These are phyloP conservation scores for Cytospora chrysosperma DNA, from an alignment of 2,329 filamentous ascomycete species.

Conservation along the genomic window DNA sequence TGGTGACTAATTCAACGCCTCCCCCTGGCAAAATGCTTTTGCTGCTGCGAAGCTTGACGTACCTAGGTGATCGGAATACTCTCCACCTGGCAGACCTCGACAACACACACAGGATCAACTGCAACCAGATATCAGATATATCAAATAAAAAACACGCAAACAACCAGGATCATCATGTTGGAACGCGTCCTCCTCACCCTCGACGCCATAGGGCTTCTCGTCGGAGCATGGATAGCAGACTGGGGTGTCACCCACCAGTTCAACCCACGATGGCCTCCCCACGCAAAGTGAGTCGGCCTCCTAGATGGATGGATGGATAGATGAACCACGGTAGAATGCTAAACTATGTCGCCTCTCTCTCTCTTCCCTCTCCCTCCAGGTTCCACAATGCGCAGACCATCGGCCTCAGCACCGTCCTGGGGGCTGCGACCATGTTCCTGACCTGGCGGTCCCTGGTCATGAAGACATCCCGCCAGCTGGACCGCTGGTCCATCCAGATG, in stretches of 20 bases:
- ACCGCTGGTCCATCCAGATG: constrained; percentile 34
- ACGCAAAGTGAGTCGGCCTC: constrained; percentile 42
- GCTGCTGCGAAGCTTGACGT: no score
- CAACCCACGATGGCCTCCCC: constrained; percentile 46
- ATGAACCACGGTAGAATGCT: no score
- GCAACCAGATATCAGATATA: no score
- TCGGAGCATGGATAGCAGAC: constrained; percentile 40
- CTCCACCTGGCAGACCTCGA: no score
- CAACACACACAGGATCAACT: no score
- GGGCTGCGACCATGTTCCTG: constrained; percentile 40
- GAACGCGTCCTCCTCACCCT: constrained; percentile 43
- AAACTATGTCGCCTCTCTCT: no score
- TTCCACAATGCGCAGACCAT: constrained; percentile 46
- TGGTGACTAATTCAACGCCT: no score
- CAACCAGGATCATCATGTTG: constrained; percentile 31
- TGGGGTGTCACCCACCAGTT: constrained; percentile 42
- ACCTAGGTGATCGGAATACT: no score
- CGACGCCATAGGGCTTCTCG: constrained; percentile 37
- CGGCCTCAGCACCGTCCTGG: constrained; percentile 39
- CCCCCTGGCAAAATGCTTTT: no score
- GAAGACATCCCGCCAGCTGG: constrained; percentile 26
- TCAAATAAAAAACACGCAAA: no score
- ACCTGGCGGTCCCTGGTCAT: constrained; percentile 35
- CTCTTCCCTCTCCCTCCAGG: constrained; percentile 26
- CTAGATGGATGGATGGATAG: neutral